A percentile compares a stretch with the other conserved stretches of the same genome.
Conservation (phyloP, 768 basidiomycete genomes). For the Auricularia cornea region DNA sequence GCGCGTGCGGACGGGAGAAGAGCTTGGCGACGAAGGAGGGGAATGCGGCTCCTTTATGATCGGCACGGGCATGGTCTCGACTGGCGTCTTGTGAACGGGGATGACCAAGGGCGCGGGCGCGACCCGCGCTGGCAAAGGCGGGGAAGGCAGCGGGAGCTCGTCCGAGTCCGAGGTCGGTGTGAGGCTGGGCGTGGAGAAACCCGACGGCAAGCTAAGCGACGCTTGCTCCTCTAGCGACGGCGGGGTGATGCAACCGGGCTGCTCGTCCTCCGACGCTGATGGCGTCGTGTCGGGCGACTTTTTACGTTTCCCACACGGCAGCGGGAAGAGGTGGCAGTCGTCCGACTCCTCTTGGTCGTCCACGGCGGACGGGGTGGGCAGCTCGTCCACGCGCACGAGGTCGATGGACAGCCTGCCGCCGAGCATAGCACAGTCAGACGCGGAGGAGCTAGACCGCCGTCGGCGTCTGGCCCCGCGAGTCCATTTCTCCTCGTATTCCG, state of each 20-base stretch:
- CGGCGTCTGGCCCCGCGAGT: constrained; percentile 52
- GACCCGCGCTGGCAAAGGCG: not conserved
- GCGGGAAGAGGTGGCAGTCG: constrained; percentile 1
- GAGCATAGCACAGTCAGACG: not conserved
- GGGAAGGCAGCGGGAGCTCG: not conserved
- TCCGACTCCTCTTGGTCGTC: constrained; percentile 1
- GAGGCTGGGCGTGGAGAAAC: not conserved
- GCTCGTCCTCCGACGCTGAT: not conserved
- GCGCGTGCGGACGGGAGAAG: not conserved
- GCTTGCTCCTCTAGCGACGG: not conserved
- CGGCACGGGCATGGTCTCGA: not conserved
- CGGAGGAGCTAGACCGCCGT: constrained; percentile 8
- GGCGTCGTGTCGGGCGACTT: not conserved
- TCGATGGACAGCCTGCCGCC: not conserved
- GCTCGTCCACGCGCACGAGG: not conserved
- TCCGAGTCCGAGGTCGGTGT: not conserved
- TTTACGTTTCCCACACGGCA: not conserved
- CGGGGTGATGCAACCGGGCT: not conserved
- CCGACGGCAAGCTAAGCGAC: not conserved
- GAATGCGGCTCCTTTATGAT: not conserved
- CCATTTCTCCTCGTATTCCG: constrained; percentile 56
- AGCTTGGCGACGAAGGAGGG: not conserved
- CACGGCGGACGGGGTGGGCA: not conserved
- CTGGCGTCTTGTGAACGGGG: not conserved
- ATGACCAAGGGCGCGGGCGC: not conserved